These are phyloP conservation scores for Neurospora sp. DNA, from an alignment of 495 filamentous ascomycete species.

Conservation along the genomic window DNA sequence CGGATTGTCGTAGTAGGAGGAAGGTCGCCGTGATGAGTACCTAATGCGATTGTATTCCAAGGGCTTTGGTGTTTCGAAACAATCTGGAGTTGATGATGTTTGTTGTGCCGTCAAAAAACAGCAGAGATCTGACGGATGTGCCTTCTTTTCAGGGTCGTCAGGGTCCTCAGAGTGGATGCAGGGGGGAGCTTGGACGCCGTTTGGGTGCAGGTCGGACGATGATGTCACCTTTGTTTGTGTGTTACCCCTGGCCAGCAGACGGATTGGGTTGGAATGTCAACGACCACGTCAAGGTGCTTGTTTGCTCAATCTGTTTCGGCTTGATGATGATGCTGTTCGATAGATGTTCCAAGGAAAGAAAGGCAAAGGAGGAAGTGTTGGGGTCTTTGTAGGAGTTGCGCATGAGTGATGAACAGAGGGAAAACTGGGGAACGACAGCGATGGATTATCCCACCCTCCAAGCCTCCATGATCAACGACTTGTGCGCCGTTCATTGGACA, in stretches of 20 bases:
- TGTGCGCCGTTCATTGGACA: neutral
- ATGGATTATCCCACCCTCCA: neutral
- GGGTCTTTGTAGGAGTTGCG: neutral
- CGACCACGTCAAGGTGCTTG: neutral
- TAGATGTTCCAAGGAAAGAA: neutral
- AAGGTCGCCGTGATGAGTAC: neutral
- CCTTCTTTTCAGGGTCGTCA: neutral
- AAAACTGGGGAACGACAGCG: neutral
- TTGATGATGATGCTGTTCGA: neutral
- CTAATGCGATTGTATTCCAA: neutral
- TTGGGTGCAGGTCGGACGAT: neutral
- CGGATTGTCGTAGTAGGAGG: neutral
- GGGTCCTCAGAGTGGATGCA: neutral
- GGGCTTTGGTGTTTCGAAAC: neutral
- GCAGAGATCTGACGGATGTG: neutral
- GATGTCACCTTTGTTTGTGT: neutral
- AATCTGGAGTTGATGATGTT: neutral
- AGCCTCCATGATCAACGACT: neutral
- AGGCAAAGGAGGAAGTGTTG: neutral
- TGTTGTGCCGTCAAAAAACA: neutral
- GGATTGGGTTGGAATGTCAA: neutral
- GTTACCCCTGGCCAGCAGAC: neutral
- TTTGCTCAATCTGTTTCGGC: neutral
- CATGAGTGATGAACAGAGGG: neutral
- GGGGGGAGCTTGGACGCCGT: neutral